phyloP scores from a whole-genome alignment of 106 monocot species.

The Acorus gramineus region DNA sequence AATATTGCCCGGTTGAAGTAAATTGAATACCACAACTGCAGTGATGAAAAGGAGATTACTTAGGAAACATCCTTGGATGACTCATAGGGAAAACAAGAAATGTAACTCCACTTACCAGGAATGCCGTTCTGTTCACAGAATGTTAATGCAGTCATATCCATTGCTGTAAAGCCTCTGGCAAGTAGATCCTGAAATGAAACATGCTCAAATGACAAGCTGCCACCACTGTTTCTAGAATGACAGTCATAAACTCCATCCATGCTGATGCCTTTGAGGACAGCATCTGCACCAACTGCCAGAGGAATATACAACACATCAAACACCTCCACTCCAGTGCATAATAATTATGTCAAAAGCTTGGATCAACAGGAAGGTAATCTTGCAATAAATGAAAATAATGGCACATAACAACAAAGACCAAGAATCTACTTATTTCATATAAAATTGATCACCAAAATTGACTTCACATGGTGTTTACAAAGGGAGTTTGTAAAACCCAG shows the following conservation, averaged over 20 bases:
- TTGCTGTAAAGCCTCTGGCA: slow-evolving; percentile 59
- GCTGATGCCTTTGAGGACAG: slow-evolving; percentile 73
- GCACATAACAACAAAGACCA: no score
- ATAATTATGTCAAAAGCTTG: no score
- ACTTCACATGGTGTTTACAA: no score
- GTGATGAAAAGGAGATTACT: neutral
- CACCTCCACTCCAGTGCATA: neutral
- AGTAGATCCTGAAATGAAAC: slow-evolving; percentile 72
- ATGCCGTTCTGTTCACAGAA: slow-evolving; percentile 93
- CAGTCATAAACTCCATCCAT: slow-evolving; percentile 52
- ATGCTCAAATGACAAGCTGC: slow-evolving; percentile 51
- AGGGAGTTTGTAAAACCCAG: no score
- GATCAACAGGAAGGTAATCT: no score
- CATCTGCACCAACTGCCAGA: slow-evolving; percentile 81
- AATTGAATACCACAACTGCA: slow-evolving; percentile 90
- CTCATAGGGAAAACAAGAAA: neutral
- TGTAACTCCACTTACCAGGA: slow-evolving; percentile 46
- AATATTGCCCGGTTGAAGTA: slow-evolving; percentile 80
- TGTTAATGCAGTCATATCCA: slow-evolving; percentile 86
- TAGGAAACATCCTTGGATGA: neutral
- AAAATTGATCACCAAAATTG: no score
- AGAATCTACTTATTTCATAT: no score
- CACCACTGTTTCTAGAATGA: slow-evolving; percentile 43
- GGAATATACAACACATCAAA: neutral
- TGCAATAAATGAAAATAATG: no score